A percentile compares a stretch with the other conserved stretches of the same genome.
phyloP scores from a whole-genome alignment of 805 yeast species.

The Wickerhamiella domercqiae region DNA sequence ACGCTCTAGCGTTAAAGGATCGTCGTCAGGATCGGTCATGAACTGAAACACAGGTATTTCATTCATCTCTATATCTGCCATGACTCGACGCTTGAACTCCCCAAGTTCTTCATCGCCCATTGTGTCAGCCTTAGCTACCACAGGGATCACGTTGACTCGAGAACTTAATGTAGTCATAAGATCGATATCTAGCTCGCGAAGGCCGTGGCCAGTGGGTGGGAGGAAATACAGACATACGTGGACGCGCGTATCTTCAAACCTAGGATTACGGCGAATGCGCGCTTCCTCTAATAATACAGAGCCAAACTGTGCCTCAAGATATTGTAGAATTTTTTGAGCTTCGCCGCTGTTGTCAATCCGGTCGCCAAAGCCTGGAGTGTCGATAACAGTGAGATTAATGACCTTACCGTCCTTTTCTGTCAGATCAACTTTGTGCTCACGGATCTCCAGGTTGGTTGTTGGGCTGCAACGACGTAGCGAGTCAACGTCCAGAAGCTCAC shows the following conservation, averaged over 20 bases:
- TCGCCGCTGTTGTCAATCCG: constrained; percentile 44
- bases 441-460: constrained; percentile 12
- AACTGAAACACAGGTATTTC: constrained; percentile 60
- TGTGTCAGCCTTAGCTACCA: constrained; percentile 67
- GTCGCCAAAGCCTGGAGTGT: constrained; percentile 69
- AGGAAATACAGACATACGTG: constrained; percentile 72
- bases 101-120: constrained; percentile 48
- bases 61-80: constrained; percentile 40
- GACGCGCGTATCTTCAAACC: constrained; percentile 58
- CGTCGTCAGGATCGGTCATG: constrained; percentile 44
- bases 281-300: constrained; percentile 68
- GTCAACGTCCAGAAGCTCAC: constrained; percentile 9
- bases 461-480: background rate
- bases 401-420: constrained; percentile 42
- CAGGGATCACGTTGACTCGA: constrained; percentile 71
- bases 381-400: constrained; percentile 42
- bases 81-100: constrained; percentile 37
- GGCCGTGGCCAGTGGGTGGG: constrained; percentile 35
- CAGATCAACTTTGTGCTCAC: constrained; percentile 25
- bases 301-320: constrained; percentile 56
- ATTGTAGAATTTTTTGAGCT: constrained; percentile 34
- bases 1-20: constrained; percentile 25
- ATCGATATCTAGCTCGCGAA: constrained; percentile 55
- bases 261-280: constrained; percentile 70
- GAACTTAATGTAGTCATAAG: constrained; percentile 54